Evolutionary conservation across 2,329 filamentous ascomycete species (phyloP), one percentile per base, ranked within the genome.

Genomic region (Cryphonectria carpinicola): DNA sequence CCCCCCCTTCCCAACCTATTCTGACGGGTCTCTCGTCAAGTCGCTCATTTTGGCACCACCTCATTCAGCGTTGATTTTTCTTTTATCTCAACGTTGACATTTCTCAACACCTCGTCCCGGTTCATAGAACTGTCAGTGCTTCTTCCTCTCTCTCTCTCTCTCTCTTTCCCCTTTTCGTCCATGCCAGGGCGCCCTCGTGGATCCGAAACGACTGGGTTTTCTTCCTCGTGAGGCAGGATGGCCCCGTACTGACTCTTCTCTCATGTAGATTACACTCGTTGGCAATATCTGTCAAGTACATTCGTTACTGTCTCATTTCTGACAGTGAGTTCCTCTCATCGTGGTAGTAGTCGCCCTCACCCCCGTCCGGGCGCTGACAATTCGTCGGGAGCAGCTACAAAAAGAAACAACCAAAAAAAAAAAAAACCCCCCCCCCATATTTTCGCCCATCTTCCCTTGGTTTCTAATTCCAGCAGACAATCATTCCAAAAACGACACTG

Each of bases 241-340:
- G 46, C 35, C 60, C 64, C 64, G 65, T 68, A 70, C 76, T 77
- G 72, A 76, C 74, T 68, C 46, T 71, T 60, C 65, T 56, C 43
- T 43, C 54, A 39, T 63, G 68, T 70, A 78, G 77, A 79, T 73
- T 75, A 85, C 85, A 79, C 81, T 87, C 84, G 77, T 88, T 87
- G 83, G 85, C 71, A 76, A 79, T 76, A 79, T 79, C 8, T 82
- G 85, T 88, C 87, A 88, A 86, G 83, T 87, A 87, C 87, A 87
- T 82, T 89, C 87, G 82, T 86, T 88, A 75, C 41, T 63, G 75
- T 76, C 80, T 78, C 76, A 75, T 76, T 79, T 81, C 84, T 87
- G 84, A 86, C 85, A 84, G 82, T 84, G 76, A 81, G 81, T 83
- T 43, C 37, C 37, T 67, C 65, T 69, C 69, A 66, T 69, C 70